Base-by-base conservation (phyloP, 2,329 filamentous ascomycete species). In the Aspergillus unguis region DNA sequence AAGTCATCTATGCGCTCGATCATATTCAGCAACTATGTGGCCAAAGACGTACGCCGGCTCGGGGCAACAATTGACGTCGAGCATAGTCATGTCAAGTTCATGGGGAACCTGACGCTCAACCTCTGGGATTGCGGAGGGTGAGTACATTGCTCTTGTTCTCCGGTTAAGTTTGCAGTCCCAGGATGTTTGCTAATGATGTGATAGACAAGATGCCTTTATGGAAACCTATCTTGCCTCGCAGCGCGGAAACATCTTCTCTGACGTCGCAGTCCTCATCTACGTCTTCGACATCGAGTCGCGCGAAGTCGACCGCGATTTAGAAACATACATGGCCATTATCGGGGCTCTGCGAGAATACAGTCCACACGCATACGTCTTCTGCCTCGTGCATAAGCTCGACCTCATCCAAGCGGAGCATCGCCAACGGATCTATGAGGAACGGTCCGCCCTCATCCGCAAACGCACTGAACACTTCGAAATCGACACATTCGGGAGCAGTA, bases 1-100 rank as follows among this genome's bases (percentile, higher is more conserved):
- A 99, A 99, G 75, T 96, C 92, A 38, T 96, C 91, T 52, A 99
- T 99, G 94, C 84, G 94, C 59, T 94, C 88, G 67, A 97, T 99
- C 68, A 96, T 99, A 71, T 99, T 99, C 75, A 96, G 90, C 78
- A 97, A 97, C 74, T 97, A 96, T 71, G 92, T 97, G 60, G 94
- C 94, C 52, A 91, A 95, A 68, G 94, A 99, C 72, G 96, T 96
- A 5, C 83, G 94, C 36, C 80, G 94, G 53, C 78, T 99, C 51
- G 94, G 94, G 61, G 94, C 94, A 1, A 99, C 94, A 9, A 97
- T 99, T 69, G 94, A 99, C 70, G 94, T 99, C 55, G 94, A 99
- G 74, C 88, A 97, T 66, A 96, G 91, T 57, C 94, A 96, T 75
- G 94, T 97, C 74, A 96, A 96, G 73, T 99, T 99, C 76, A 88